Base-by-base conservation (phyloP, 129 eudicot species). In the Apium graveolens region DNA sequence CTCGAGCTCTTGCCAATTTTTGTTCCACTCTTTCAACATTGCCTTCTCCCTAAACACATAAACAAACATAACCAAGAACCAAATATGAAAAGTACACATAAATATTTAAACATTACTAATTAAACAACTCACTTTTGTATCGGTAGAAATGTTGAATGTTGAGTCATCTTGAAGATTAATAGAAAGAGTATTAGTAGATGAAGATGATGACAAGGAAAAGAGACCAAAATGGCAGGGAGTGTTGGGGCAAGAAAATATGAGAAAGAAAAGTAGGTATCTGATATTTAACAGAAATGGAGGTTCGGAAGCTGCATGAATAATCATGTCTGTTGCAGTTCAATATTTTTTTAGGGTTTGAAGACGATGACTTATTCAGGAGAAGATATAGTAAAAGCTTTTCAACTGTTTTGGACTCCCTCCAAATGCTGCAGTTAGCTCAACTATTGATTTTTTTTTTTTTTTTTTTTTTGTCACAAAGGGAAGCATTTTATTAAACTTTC, bases 1-100 rank as follows among this genome's bases (percentile, higher is more conserved):
- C 86, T 78, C 96, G 85, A 43, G 94, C 90, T 76, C 88, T 83
- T 13, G 87, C 82, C 78, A 92, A 70, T 42, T 88, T 86, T 82
- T 87, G 83, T 76, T 88, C 97, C 65, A 88, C 27, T 13, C 71
- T 81, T 41, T 68, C 84, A 13, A 41, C 69, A 46, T 70, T 42
- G 27, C 14, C 43, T 60, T 63, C 44, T n/a, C 26, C 13, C 42
- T 26, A n/a, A n/a, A 20, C 9, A 29, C 42, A 31, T 26, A 32
- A 27, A 65, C 72, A 65, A 2, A 65, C 1, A 26, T 11, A 29
- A 21, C 13, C 72, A 26, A 31, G 34, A n/a, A 65, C 2, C 4
- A n/a, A 21, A 60, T 60, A 60, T 1, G 3, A 60, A 7, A 60
- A n/a, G 3, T 26, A 38, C 41, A 2, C 20, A 65, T 12, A 65